phyloP scores from a whole-genome alignment of 2,329 filamentous ascomycete genomes.

The Stachybotrys echinatus region DNA sequence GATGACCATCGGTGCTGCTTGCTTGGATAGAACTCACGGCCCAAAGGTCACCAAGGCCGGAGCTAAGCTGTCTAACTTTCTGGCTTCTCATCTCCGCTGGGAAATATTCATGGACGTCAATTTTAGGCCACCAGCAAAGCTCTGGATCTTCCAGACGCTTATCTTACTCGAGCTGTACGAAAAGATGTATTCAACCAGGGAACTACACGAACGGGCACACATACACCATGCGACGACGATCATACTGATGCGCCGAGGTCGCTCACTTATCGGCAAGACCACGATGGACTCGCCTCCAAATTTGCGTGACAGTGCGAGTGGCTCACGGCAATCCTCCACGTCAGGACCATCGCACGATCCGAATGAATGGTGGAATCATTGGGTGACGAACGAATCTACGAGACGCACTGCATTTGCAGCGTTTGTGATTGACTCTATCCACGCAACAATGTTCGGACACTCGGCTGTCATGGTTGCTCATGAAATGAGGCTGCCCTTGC shows the following conservation, averaged over 20 bases:
- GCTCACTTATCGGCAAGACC: constrained; percentile 82
- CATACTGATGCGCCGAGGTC: constrained; percentile 89
- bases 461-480: constrained; percentile 96
- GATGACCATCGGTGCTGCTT: constrained; percentile 88
- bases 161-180: constrained; percentile 89
- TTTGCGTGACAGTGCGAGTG: constrained; percentile 52
- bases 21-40: constrained; percentile 77
- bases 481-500: constrained; percentile 85
- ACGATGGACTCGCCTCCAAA: constrained; percentile 80
- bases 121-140: constrained; percentile 84
- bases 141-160: constrained; percentile 93
- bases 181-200: constrained; percentile 94
- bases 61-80: constrained; percentile 80
- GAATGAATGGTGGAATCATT: constrained; percentile 92
- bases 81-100: constrained; percentile 92
- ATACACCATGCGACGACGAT: constrained; percentile 96
- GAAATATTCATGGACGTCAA: constrained; percentile 89
- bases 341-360: constrained; percentile 56
- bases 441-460: constrained; percentile 97
- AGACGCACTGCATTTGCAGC: constrained; percentile 86
- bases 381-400: constrained; percentile 92
- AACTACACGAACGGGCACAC: constrained; percentile 88
- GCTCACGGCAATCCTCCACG: constrained; percentile 56
- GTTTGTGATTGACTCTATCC: constrained; percentile 91
- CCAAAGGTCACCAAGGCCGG: constrained; percentile 68